phyloP scores from a whole-genome alignment of 805 yeast species.

The Pichia occidentalis region DNA sequence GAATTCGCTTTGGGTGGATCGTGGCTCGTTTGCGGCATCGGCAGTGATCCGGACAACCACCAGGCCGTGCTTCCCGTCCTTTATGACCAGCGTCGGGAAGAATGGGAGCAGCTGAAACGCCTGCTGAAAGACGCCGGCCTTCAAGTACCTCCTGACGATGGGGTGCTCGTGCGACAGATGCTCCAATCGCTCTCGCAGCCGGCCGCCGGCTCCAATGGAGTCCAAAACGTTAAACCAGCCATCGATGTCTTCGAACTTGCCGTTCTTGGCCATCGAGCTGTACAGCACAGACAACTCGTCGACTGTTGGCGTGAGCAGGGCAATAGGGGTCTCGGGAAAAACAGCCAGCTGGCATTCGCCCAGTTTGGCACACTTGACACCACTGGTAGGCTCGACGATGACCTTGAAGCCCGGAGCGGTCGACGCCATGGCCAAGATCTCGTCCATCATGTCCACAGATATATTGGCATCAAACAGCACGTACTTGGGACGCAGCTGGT shows the following conservation, averaged over 20 bases:
- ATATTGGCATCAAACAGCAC: slow-evolving; percentile 69
- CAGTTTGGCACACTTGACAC: slow-evolving; percentile 49
- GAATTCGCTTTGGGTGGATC: slow-evolving; percentile 10
- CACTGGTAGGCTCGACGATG: slow-evolving; percentile 75
- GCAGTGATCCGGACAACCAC: slow-evolving; percentile 36
- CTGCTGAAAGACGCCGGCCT: slow-evolving; percentile 53
- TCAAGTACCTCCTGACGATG: slow-evolving; percentile 25
- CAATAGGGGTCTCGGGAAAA: slow-evolving; percentile 42
- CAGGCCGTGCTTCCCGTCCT: slow-evolving; percentile 63
- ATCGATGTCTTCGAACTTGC: slow-evolving; percentile 44
- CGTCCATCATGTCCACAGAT: slow-evolving; percentile 35
- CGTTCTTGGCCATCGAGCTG: slow-evolving; percentile 37
- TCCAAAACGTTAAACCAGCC: slow-evolving; percentile 75
- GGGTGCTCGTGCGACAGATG: slow-evolving; percentile 24
- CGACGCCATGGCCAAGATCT: slow-evolving; percentile 30
- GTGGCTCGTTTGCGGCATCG: slow-evolving; percentile 19
- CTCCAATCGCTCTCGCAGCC: slow-evolving; percentile 41
- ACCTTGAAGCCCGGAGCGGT: slow-evolving; percentile 26
- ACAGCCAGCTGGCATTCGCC: slow-evolving; percentile 33
- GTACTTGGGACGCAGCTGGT: slow-evolving; percentile 36
- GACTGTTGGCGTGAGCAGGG: slow-evolving; percentile 62
- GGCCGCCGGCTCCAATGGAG: slow-evolving; percentile 41
- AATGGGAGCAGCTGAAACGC: slow-evolving; percentile 70
- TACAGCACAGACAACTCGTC: slow-evolving; percentile 54
- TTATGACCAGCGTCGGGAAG: slow-evolving; percentile 57